Evolutionary conservation across 2,329 filamentous ascomycete genomes (phyloP).

Genomic region (Botrytis aclada): DNA sequence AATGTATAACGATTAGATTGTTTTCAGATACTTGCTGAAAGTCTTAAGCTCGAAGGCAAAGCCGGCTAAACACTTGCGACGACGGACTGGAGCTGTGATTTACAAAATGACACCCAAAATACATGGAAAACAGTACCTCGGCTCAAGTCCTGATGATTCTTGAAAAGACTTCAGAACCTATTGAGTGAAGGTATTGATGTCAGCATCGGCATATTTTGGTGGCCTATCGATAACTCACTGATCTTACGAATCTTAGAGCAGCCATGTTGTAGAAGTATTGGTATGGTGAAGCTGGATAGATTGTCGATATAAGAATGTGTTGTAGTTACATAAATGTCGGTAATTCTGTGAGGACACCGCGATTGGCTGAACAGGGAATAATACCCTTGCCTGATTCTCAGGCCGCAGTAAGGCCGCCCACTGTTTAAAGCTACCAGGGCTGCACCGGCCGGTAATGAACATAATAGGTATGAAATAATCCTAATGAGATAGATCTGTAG

Average conservation of each 20-base stretch:
- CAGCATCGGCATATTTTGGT: background rate
- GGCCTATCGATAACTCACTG: constrained; percentile 45
- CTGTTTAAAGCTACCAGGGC: background rate
- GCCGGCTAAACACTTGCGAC: background rate
- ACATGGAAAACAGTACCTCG: constrained; percentile 59
- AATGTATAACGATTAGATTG: background rate
- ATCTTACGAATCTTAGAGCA: constrained; percentile 61
- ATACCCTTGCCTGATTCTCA: background rate
- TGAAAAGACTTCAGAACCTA: constrained; percentile 81
- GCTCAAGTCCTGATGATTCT: constrained; percentile 77
- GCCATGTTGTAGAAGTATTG: constrained; percentile 42
- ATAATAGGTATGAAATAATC: no score
- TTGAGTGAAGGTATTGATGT: constrained; percentile 23
- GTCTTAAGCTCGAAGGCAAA: background rate
- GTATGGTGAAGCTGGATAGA: background rate
- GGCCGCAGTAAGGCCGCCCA: background rate
- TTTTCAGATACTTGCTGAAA: constrained; percentile 4
- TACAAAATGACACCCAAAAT: background rate
- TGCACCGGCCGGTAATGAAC: background rate
- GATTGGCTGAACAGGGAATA: background rate
- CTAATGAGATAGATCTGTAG: no score
- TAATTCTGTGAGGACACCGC: background rate
- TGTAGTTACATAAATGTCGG: background rate
- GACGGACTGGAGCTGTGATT: background rate
- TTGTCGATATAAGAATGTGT: constrained; percentile 13